phyloP scores from a whole-genome alignment of 2,329 filamentous ascomycete species.

The Aspergillus neotritici region DNA sequence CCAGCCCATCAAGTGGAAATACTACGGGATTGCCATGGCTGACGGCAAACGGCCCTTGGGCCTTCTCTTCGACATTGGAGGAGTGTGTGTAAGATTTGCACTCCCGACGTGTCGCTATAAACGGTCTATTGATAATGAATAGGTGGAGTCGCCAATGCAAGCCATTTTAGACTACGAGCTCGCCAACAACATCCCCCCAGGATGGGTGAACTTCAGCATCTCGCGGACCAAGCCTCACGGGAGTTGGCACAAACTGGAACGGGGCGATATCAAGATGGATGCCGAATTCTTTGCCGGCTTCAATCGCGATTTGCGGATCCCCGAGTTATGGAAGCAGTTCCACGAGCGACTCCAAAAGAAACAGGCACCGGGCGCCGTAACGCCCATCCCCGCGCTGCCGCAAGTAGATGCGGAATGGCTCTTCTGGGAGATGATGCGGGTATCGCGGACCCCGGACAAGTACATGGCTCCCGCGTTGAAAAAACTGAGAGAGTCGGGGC shows the following conservation, averaged over 20 bases:
- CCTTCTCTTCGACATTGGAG: conserved; percentile 89
- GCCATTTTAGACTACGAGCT: conserved; percentile 88
- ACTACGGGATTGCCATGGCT: conserved; percentile 28
- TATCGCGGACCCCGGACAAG: conserved; percentile 66
- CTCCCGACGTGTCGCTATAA: background rate
- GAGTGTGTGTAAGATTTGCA: conserved; percentile 72
- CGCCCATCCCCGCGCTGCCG: conserved; percentile 58
- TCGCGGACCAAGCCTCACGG: conserved; percentile 71
- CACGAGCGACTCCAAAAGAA: conserved; percentile 31
- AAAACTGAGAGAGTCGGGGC: conserved; percentile 57
- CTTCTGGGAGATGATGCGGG: conserved; percentile 87
- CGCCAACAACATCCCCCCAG: conserved; percentile 67
- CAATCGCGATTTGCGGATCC: conserved; percentile 63
- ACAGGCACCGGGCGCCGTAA: conserved; percentile 14
- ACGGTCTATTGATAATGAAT: conserved; percentile 8
- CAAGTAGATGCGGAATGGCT: conserved; percentile 69
- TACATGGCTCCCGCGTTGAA: conserved; percentile 81
- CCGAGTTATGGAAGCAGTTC: conserved; percentile 63
- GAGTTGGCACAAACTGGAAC: conserved; percentile 83
- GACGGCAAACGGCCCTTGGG: conserved; percentile 57
- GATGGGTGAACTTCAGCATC: conserved; percentile 90
- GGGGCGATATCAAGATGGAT: conserved; percentile 73
- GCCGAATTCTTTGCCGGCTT: conserved; percentile 70
- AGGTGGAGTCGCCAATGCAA: conserved; percentile 90
- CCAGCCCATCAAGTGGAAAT: background rate